phyloP scores from a whole-genome alignment of 2,329 filamentous ascomycete species.

The Penicillium olsonii region DNA sequence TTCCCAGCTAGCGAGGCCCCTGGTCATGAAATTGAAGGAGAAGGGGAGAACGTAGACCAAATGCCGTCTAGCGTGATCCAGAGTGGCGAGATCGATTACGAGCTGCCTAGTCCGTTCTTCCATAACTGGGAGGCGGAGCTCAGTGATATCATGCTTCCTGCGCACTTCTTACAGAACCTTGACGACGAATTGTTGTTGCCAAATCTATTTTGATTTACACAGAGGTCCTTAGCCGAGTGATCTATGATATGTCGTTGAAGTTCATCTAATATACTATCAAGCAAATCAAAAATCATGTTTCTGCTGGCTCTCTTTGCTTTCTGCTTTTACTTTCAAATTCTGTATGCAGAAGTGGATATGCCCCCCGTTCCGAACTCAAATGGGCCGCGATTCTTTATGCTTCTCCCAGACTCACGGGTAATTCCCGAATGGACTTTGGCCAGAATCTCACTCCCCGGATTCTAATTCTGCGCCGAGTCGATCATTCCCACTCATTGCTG shows the following conservation, averaged over 20 bases:
- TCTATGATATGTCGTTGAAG: not conserved
- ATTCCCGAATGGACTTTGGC: too few relatives aligned
- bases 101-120: not conserved
- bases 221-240: not conserved
- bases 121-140: not conserved
- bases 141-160: not conserved
- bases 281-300: too few relatives aligned
- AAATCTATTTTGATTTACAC: not conserved
- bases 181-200: not conserved
- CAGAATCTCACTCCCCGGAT: too few relatives aligned
- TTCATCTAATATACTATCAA: too few relatives aligned
- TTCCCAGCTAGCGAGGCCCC: not conserved
- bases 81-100: not conserved
- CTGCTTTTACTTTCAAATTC: too few relatives aligned
- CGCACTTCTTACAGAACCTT: not conserved
- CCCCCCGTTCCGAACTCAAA: too few relatives aligned
- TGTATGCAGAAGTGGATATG: too few relatives aligned
- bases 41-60: not conserved
- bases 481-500: too few relatives aligned
- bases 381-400: too few relatives aligned
- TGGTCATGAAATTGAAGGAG: not conserved
- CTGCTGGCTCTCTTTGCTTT: too few relatives aligned
- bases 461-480: too few relatives aligned
- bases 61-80: not conserved
- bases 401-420: too few relatives aligned